A percentile compares a stretch with the other conserved stretches of the same genome.
Evolutionary conservation across 2,329 filamentous ascomycete genomes (phyloP).

Genomic region (Huntiella bhutanensis): DNA sequence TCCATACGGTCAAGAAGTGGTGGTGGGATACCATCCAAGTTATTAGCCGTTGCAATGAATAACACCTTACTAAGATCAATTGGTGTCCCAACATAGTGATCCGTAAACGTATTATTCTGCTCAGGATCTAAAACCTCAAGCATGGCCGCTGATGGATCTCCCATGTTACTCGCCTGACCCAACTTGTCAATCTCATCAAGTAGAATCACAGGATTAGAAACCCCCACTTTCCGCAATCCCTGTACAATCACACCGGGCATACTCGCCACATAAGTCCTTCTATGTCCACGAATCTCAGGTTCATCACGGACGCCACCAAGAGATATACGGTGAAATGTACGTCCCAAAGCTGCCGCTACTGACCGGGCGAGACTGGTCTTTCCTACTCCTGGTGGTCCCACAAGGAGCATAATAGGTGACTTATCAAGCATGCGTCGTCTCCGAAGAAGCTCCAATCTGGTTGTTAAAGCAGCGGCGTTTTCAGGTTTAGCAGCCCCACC

Average conservation of each 20-base stretch:
- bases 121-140: slow-evolving; percentile 93
- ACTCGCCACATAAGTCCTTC: slow-evolving; percentile 92
- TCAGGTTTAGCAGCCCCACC: slow-evolving; percentile 21
- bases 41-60: slow-evolving; percentile 95
- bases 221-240: slow-evolving; percentile 84
- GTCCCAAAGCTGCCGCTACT: slow-evolving; percentile 73
- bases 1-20: slow-evolving; percentile 94
- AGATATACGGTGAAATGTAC: slow-evolving; percentile 94
- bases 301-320: slow-evolving; percentile 90
- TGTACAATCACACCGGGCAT: slow-evolving; percentile 94
- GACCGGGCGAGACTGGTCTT: slow-evolving; percentile 93
- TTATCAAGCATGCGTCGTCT: slow-evolving; percentile 80
- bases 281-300: slow-evolving; percentile 87
- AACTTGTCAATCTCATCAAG: slow-evolving; percentile 98
- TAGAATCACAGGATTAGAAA: slow-evolving; percentile 85
- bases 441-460: slow-evolving; percentile 57
- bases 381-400: slow-evolving; percentile 83
- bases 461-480: slow-evolving; percentile 21
- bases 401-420: slow-evolving; percentile 83
- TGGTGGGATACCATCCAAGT: slow-evolving; percentile 82
- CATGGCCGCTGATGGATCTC: slow-evolving; percentile 93
- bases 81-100: slow-evolving; percentile 91
- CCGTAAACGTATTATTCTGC: slow-evolving; percentile 85
- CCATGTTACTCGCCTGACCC: slow-evolving; percentile 75
- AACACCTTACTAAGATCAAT: slow-evolving; percentile 92